A percentile compares a stretch with the other conserved stretches of the same genome.
Evolutionary conservation across 164 flowering plant species (phyloP).

Genomic region (Vitis cinerea): DNA sequence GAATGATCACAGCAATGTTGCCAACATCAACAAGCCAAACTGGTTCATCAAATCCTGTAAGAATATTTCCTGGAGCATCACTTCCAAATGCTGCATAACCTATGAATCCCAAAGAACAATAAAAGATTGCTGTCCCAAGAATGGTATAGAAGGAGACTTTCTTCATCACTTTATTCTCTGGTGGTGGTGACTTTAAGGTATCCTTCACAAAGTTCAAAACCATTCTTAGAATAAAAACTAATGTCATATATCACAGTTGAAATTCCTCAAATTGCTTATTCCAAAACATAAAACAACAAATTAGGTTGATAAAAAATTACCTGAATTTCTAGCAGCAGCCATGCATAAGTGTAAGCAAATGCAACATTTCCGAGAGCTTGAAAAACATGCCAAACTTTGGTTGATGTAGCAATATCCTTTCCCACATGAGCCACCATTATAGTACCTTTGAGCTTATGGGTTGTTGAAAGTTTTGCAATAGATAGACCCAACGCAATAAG

Average conservation of each 20-base stretch:
- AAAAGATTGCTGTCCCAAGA: conserved; percentile 23
- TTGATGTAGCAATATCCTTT: conserved; percentile 15
- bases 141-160: conserved; percentile 27
- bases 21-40: conserved; percentile 38
- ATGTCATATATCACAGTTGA: too few relatives aligned
- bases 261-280: too few relatives aligned
- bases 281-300: too few relatives aligned
- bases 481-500: conserved; percentile 26
- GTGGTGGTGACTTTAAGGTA: conserved; percentile 39
- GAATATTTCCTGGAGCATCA: conserved; percentile 31
- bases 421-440: conserved; percentile 19
- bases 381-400: conserved; percentile 31
- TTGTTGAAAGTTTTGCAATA: conserved; percentile 16
- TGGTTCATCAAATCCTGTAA: conserved; percentile 26
- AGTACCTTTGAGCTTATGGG: conserved; percentile 29
- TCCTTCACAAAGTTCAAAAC: conserved; percentile 20
- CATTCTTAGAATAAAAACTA: too few relatives aligned
- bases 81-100: conserved; percentile 38
- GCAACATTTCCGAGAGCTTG: conserved; percentile 50
- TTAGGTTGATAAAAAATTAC: conserved; percentile 10
- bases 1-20: conserved; percentile 33
- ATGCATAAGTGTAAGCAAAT: conserved; percentile 40
- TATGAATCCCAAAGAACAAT: conserved; percentile 25
- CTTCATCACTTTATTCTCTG: conserved; percentile 42
- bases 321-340: conserved; percentile 44